Evolutionary conservation across 2,329 filamentous ascomycete species (phyloP), one percentile per base, ranked within the genome.

Genomic region (Chrysoporthe cubensis): DNA sequence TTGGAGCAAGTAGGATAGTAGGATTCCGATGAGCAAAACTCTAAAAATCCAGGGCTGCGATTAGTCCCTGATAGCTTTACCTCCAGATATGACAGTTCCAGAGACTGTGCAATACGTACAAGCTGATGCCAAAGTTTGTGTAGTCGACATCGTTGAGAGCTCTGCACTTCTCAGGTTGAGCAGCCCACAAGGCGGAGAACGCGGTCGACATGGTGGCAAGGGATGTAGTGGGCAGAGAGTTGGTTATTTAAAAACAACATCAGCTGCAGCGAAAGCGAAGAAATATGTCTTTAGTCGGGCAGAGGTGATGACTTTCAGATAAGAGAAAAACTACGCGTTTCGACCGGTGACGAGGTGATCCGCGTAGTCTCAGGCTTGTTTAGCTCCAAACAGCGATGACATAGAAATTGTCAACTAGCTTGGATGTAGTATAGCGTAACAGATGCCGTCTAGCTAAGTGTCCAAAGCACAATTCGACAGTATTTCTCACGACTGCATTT

Each of bases 1-100:
- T 78, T 99, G 96, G 0, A 96, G 96, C 1, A 98, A 85, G 81
- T 99, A 99, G 44, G 95, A 98, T 67, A 97, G 82, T 70, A 97
- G 84, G 74, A 98, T 94, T 67, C 95, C 95, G 73, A 97, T 77
- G 70, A 98, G 84, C 73, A 98, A 92, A 74, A 96, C 76, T 69
- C 86, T 88, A 16, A 73, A 11, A 4, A 26, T 4, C 8, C 50
- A 54, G 7, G 14, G 4, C 4, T 34, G 13, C 50, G 26, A 34
- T 54, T 5, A 54, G 50, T 34, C 9, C 21, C 14, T 21, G 26
- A 2, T 11, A 11, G 9, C 5, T 21, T n/a, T 13, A 21, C 18
- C 48, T 52, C 1, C n/a, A 52, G 11, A 52, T 16, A 3, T 52
- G 52, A 18, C 26, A 26, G 26, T 21, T 37, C 13, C 4, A 34